Evolutionary conservation across 805 yeast species (phyloP), one percentile per base, ranked within the genome.

Genomic region (Lachancea lanzarotensis): DNA sequence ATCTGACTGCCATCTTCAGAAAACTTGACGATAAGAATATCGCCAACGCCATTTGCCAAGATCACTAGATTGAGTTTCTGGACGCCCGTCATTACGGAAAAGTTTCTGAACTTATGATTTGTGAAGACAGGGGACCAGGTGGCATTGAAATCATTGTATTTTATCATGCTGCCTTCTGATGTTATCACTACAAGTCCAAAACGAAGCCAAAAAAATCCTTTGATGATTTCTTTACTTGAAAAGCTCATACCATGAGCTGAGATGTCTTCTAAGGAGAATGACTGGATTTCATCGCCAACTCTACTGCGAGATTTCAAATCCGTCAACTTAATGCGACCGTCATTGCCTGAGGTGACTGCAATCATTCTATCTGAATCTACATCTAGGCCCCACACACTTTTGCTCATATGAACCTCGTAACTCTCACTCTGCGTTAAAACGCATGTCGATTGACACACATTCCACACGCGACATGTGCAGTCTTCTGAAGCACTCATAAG

Each of bases 261-360:
- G 6, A 81, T 72, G 3, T 66, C 63, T 2, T 57, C 49, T 4
- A 75, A 29, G 1, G 63, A 52, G 35, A 60, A 63, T 5, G 43
- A 35, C 15, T 51, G 47, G 7, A 50, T 53, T 45, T 65, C 70
- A 8, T 65, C 59, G 2, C 55, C 62, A 15, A 51, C 41, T 48
- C 73, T 66, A 5, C 47, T 20, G 1, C 47, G 43, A 22, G 62
- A 66, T 22, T 53, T 53, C 20, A 83, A 60, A 53, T 83, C 84
- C 56, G 81, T 79, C 4, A 84, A 52, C 50, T 84, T 73, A 1
- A 90, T 64, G 52, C 84, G 76, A 0, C 97, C 97, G 65, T 93
- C 98, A 33, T 95, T 95, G 31, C 98, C 98, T 35, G 96, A 93
- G 11, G 96, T 85, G 2, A 80, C 89, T 7, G 83, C 80, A 2